Evolutionary conservation across 805 yeast species (phyloP).

Genomic region (Kazachstania taianensis): DNA sequence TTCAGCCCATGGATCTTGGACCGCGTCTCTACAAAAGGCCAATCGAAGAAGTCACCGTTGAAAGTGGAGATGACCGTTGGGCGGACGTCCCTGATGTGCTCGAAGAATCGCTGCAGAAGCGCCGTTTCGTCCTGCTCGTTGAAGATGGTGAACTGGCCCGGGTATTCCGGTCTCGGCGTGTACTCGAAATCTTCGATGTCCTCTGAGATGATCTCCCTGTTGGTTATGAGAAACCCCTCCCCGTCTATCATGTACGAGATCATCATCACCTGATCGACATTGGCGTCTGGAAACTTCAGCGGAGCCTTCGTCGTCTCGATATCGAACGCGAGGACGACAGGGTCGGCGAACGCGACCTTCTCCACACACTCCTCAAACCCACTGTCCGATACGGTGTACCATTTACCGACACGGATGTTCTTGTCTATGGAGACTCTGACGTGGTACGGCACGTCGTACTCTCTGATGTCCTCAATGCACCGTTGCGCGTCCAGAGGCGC

Average conservation of each 20-base stretch:
- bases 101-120: slow-evolving; percentile 67
- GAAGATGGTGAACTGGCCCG: slow-evolving; percentile 80
- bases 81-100: slow-evolving; percentile 73
- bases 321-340: slow-evolving; percentile 92
- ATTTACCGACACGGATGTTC: slow-evolving; percentile 82
- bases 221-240: slow-evolving; percentile 87
- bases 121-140: slow-evolving; percentile 82
- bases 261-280: slow-evolving; percentile 94
- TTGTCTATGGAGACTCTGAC: slow-evolving; percentile 92
- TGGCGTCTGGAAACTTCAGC: slow-evolving; percentile 86
- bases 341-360: slow-evolving; percentile 91
- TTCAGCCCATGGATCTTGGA: slow-evolving; percentile 74
- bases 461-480: slow-evolving; percentile 68
- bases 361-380: slow-evolving; percentile 49
- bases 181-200: slow-evolving; percentile 96
- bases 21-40: slow-evolving; percentile 95
- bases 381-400: slow-evolving; percentile 74
- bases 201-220: slow-evolving; percentile 85
- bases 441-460: slow-evolving; percentile 94
- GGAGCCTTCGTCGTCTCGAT: slow-evolving; percentile 97
- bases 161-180: slow-evolving; percentile 94
- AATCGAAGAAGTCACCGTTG: slow-evolving; percentile 97
- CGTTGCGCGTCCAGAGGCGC: slow-evolving; percentile 45
- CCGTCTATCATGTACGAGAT: slow-evolving; percentile 99
- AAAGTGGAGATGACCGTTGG: slow-evolving; percentile 98